A percentile compares a stretch with the other conserved stretches of the same genome.
Evolutionary conservation across 495 filamentous ascomycete species (phyloP).

Genomic region (Penicillium paxilli): DNA sequence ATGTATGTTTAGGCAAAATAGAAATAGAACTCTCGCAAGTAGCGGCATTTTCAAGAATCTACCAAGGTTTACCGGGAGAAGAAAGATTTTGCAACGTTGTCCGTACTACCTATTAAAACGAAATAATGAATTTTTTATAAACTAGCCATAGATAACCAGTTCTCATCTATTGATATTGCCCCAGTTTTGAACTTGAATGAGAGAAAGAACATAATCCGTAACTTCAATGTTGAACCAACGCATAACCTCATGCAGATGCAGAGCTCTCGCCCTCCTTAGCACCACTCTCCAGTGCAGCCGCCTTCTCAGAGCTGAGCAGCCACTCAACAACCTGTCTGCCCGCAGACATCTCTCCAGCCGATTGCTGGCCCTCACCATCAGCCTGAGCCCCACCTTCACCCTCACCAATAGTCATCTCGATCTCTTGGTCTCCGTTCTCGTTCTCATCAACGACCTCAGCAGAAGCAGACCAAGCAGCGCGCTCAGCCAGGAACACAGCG

Average conservation of each 20-base stretch:
- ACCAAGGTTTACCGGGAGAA: neutral
- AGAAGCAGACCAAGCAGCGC: slow-evolving; percentile 47
- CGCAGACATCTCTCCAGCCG: slow-evolving; percentile 32
- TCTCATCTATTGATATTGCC: slow-evolving; percentile 8
- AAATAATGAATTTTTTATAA: neutral
- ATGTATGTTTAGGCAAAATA: neutral
- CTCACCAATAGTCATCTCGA: slow-evolving; percentile 31
- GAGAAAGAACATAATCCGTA: slow-evolving; percentile 10
- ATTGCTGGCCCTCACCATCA: slow-evolving; percentile 11
- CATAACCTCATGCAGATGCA: slow-evolving; percentile 10
- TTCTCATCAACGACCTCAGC: slow-evolving; percentile 23
- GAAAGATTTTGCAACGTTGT: too few relatives aligned
- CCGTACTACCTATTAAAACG: neutral
- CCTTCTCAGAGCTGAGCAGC: slow-evolving; percentile 44
- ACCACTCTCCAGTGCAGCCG: slow-evolving; percentile 34
- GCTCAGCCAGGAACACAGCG: slow-evolving; percentile 81
- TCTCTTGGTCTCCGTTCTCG: slow-evolving; percentile 26
- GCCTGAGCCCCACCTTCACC: slow-evolving; percentile 15
- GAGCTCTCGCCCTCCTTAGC: slow-evolving; percentile 26
- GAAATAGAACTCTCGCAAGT: neutral
- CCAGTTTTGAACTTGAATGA: slow-evolving; percentile 3
- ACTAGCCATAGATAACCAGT: neutral
- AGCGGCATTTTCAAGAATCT: neutral
- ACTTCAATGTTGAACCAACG: slow-evolving; percentile 1
- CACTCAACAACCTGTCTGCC: slow-evolving; percentile 49